Evolutionary conservation across 352 stramenopile species (phyloP).

Genomic region (Pythium plurisporium): DNA sequence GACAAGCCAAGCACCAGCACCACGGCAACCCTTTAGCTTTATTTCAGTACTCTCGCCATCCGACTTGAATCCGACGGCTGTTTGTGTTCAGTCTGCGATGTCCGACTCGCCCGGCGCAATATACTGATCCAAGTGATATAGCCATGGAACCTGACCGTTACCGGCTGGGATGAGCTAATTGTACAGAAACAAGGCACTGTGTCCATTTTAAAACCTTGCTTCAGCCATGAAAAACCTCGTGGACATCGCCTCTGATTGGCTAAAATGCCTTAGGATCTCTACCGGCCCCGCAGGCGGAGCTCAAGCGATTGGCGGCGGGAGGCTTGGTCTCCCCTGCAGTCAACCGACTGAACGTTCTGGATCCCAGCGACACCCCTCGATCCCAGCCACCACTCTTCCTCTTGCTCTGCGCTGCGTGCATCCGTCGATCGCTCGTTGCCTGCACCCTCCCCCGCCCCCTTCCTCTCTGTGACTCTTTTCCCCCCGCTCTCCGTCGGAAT

Average conservation of each 20-base stretch:
- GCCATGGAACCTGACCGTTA: slow-evolving; percentile 1
- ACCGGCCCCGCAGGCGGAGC: not conserved
- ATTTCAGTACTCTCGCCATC: not conserved
- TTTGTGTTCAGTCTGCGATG: not conserved
- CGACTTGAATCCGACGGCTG: slow-evolving; percentile 1
- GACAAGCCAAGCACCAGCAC: too few species aligned
- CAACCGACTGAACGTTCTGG: not conserved
- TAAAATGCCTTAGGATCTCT: not conserved
- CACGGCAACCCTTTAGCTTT: too few species aligned
- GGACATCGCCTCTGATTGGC: not conserved
- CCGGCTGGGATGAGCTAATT: not conserved
- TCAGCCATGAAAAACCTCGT: not conserved
- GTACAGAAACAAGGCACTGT: not conserved
- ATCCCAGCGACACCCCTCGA: not conserved
- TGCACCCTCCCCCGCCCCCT: not conserved
- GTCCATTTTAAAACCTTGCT: not conserved
- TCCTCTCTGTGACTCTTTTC: not conserved
- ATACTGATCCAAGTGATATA: not conserved
- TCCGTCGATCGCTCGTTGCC: not conserved
- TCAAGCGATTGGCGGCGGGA: slow-evolving; percentile 16
- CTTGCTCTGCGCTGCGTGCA: not conserved
- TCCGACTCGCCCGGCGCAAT: not conserved
- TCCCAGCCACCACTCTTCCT: not conserved
- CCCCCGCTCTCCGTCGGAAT: not conserved
- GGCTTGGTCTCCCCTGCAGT: not conserved